Evolutionary conservation across 306 rosid species (phyloP).

Genomic region (Dryas alaskensis): DNA sequence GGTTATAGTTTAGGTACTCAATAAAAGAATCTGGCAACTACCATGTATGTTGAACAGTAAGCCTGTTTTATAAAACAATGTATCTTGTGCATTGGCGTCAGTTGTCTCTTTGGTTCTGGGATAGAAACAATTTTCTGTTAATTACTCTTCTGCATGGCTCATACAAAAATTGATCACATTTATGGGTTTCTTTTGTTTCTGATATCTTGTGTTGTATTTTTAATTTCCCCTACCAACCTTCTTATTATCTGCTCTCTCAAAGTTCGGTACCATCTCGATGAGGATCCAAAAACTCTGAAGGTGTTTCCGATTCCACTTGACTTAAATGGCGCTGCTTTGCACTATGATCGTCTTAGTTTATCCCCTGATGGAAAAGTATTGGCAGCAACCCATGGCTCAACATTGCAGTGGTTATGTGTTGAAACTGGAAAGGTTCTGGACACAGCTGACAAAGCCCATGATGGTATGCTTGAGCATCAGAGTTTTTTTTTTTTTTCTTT

Average conservation of each 20-base stretch:
- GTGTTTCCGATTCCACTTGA: constrained; percentile 86
- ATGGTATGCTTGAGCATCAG: constrained; percentile 47
- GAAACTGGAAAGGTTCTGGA: constrained; percentile 89
- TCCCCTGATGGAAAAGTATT: constrained; percentile 82
- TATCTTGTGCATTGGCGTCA: not conserved
- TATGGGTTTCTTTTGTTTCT: not conserved
- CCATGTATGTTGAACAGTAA: not conserved
- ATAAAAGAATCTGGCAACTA: not conserved
- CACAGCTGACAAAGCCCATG: constrained; percentile 94
- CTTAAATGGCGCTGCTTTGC: constrained; percentile 53
- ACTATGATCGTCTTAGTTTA: constrained; percentile 75
- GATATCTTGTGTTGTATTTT: not conserved
- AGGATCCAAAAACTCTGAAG: constrained; percentile 94
- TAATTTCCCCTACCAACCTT: constrained; percentile 2
- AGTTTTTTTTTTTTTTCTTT: not conserved
- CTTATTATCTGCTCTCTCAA: constrained; percentile 27
- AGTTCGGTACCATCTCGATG: constrained; percentile 95
- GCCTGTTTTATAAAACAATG: not conserved
- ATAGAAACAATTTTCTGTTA: not conserved
- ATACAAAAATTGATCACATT: not conserved
- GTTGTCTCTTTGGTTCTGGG: constrained; percentile 2
- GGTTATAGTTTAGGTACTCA: not conserved
- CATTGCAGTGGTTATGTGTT: constrained; percentile 81
- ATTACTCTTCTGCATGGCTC: not conserved
- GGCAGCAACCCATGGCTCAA: constrained; percentile 85